phyloP scores from a whole-genome alignment of 73 alveolate genomes.

The Uronychia setigera region DNA sequence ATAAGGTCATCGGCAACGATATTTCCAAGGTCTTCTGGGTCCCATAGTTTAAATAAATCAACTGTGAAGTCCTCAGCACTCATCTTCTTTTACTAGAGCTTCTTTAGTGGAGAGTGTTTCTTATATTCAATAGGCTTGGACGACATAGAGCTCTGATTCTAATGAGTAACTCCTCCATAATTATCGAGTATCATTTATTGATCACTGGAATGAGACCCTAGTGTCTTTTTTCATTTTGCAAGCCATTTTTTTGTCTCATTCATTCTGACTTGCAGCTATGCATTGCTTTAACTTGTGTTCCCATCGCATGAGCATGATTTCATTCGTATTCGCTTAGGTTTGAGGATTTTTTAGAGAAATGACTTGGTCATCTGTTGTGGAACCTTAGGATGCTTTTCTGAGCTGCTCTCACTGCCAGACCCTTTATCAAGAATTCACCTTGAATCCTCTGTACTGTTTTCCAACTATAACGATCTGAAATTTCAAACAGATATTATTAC shows the following conservation, averaged over 20 bases:
- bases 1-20: background rate
- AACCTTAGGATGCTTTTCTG: no score
- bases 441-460: no score
- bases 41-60: background rate
- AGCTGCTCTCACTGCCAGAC: no score
- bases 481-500: no score
- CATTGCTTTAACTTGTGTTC: background rate
- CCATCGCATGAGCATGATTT: background rate
- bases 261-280: background rate
- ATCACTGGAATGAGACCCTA: background rate
- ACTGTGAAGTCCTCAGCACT: background rate
- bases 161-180: no score
- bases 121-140: background rate
- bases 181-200: no score
- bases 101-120: background rate
- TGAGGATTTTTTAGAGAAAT: background rate
- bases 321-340: background rate
- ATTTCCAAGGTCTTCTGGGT: background rate
- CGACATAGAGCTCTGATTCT: no score
- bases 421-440: no score
- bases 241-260: background rate
- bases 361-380: background rate
- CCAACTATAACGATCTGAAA: no score
- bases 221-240: background rate
- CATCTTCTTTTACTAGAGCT: background rate